Percentiles rank a stretch among this genome's conserved stretches.
These are phyloP conservation scores for Hydnum rufescens DNA, from an alignment of 768 basidiomycete genomes.

Conservation along the genomic window DNA sequence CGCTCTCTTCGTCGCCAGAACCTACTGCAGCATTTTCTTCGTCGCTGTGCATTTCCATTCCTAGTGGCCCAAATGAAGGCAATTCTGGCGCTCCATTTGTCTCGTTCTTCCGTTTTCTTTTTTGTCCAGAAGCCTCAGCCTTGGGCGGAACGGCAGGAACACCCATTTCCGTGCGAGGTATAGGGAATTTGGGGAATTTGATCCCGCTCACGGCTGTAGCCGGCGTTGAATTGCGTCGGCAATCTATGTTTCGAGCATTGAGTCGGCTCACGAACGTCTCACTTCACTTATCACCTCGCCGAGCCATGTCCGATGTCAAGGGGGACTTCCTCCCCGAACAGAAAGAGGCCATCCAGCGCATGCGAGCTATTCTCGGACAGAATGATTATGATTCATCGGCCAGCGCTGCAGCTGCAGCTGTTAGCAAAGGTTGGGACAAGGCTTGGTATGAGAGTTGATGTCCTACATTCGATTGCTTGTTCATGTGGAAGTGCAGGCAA, in stretches of 20 bases:
- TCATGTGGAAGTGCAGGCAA: background rate
- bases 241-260: too few species aligned
- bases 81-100: background rate
- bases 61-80: background rate
- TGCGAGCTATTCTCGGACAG: background rate
- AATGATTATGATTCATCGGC: background rate
- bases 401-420: background rate
- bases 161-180: too few species aligned
- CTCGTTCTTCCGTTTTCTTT: background rate
- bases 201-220: too few species aligned
- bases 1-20: slow-evolving; percentile 12
- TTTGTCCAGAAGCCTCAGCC: background rate
- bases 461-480: background rate
- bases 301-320: too few species aligned
- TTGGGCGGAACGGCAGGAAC: background rate
- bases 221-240: too few species aligned
- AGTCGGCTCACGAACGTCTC: too few species aligned
- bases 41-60: background rate
- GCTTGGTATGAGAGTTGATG: slow-evolving; percentile 10
- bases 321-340: background rate
- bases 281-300: too few species aligned
- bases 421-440: slow-evolving; percentile 11
- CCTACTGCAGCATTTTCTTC: background rate
- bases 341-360: background rate
- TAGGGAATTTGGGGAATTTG: too few species aligned